Base-by-base conservation (phyloP, 2,329 filamentous ascomycete genomes). In the Elsinoe ampelina region DNA sequence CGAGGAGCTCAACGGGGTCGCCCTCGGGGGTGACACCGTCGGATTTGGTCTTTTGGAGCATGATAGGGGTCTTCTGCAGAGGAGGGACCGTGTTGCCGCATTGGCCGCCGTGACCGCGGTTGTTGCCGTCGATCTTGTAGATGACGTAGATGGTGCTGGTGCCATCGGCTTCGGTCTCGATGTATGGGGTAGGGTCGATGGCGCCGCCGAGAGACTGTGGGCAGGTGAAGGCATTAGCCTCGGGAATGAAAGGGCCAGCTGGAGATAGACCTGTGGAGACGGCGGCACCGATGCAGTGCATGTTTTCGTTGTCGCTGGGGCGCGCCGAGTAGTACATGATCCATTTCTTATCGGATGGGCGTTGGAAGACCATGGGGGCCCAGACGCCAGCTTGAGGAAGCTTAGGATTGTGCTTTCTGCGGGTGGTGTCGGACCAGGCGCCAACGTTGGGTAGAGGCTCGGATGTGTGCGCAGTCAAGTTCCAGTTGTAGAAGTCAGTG, bases 61-160 rank as follows among this genome's bases (percentile, higher is more conserved):
- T 66, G 57, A 71, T 67, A 1, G 68, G 68, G 0, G 68, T 70
- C 4, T 59, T 50, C 1, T 57, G 15, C 6, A 65, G 58, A 6
- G 66, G 67, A 4, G 42, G 11, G 1, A 61, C 45, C 0, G 58
- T 66, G 58, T 70, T 71, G 47, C 64, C 64, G 58, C 68, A 70
- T n/a, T 50, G 36, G 12, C 66, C 65, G 34, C 67, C 66, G 39
- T 67, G 58, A 10, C 66, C 63, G 11, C 61, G 58, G 60, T 67
- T 68, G 61, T 71, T 70, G 38, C 68, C 68, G 58, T 71, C 68
- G 47, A 70, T 58, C 58, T 71, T 71, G 58, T 64, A 71, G 19
- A 63, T 59, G 2, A 69, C 41, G 58, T 64, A 71, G n/a, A 68
- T 58, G 39, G 36, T n/a, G 2, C 17, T 30, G 1, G 61, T 62